Evolutionary conservation across 106 monocot genomes (phyloP).

Genomic region (Dioscorea alata): DNA sequence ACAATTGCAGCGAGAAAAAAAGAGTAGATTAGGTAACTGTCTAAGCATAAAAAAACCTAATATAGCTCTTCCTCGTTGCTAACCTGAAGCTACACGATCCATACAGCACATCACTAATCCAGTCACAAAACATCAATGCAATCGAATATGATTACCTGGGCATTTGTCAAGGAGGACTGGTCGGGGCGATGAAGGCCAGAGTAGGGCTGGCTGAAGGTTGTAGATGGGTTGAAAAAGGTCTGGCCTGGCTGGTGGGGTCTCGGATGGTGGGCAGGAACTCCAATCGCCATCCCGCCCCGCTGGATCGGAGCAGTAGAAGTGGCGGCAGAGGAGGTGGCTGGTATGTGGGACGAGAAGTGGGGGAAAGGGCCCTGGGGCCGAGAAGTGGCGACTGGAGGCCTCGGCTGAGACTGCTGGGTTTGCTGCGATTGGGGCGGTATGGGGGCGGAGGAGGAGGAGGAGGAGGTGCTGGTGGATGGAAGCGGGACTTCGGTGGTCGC

Average conservation of each 20-base stretch:
- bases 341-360: slow-evolving; percentile 8
- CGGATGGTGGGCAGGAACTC: slow-evolving; percentile 31
- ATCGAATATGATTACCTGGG: slow-evolving; percentile 21
- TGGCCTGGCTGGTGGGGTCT: slow-evolving; percentile 22
- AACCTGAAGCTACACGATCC: neutral
- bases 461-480: neutral
- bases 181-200: slow-evolving; percentile 19
- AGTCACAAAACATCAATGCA: neutral
- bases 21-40: too few relatives aligned
- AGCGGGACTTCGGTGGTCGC: neutral
- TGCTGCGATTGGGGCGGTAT: neutral
- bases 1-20: too few relatives aligned
- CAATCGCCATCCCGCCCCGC: slow-evolving; percentile 41
- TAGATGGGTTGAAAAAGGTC: slow-evolving; percentile 31
- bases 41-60: too few relatives aligned
- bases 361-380: slow-evolving; percentile 2
- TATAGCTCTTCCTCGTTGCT: too few relatives aligned
- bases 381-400: neutral
- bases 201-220: neutral
- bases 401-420: neutral
- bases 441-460: neutral
- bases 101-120: neutral
- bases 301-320: neutral
- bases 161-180: slow-evolving; percentile 21
- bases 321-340: slow-evolving; percentile 5